Conservation (phyloP, 169 alveolate genomes). For the Eimeria brunetti region DNA sequence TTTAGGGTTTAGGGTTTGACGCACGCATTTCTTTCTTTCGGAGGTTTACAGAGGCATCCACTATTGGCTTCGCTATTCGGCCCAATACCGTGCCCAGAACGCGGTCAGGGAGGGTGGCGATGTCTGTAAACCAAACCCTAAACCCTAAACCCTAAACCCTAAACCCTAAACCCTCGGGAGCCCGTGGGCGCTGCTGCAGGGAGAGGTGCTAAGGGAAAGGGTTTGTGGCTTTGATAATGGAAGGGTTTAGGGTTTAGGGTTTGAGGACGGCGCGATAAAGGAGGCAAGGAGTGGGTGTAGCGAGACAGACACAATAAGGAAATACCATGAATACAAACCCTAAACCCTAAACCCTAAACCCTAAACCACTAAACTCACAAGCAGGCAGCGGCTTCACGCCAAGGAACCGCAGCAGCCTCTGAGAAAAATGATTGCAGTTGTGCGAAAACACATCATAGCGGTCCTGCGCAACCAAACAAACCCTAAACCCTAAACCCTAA, state of each 20-base stretch:
- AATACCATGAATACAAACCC: not conserved
- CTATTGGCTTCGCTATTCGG: slow-evolving; percentile 39
- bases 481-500: slow-evolving; percentile 22
- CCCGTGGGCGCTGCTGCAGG: not conserved
- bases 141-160: slow-evolving; percentile 46
- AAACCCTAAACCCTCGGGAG: slow-evolving; percentile 8
- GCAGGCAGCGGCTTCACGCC: slow-evolving; percentile 14
- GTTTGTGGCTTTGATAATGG: too few relatives aligned
- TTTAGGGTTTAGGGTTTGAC: slow-evolving; percentile 42
- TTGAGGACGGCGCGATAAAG: not conserved
- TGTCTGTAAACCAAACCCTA: slow-evolving; percentile 55
- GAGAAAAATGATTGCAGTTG: slow-evolving; percentile 69
- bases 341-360: slow-evolving; percentile 48
- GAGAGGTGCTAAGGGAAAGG: not conserved
- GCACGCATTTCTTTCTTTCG: slow-evolving; percentile 37
- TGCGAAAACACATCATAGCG: slow-evolving; percentile 53
- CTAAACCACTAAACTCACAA: slow-evolving; percentile 7
- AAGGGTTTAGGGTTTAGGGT: not conserved
- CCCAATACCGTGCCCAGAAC: slow-evolving; percentile 68
- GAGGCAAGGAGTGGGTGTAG: not conserved
- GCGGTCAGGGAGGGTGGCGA: slow-evolving; percentile 64
- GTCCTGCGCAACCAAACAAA: slow-evolving; percentile 1
- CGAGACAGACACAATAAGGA: not conserved
- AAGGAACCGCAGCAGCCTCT: slow-evolving; percentile 42
- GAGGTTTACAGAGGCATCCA: slow-evolving; percentile 49